Percentiles rank a stretch among this genome's conserved stretches.
Evolutionary conservation across 2,329 filamentous ascomycete species (phyloP).

Genomic region (Lecanicillium sp.): DNA sequence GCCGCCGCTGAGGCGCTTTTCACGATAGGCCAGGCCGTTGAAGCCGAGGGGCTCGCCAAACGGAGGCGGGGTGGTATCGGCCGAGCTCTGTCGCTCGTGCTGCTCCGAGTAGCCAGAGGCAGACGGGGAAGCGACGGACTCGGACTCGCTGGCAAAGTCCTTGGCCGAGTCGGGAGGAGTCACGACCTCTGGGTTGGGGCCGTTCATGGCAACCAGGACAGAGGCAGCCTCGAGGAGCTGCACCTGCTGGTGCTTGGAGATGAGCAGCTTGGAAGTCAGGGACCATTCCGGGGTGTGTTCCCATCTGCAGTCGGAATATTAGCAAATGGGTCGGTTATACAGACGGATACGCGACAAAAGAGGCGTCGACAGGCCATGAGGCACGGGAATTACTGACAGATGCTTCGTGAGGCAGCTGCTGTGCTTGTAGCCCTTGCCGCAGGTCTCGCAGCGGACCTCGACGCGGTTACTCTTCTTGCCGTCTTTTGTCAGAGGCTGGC

Average conservation of each 20-base stretch:
- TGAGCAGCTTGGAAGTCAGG: conserved; percentile 91
- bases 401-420: conserved; percentile 99
- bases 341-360: not conserved
- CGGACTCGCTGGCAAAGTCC: conserved; percentile 70
- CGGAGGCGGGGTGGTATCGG: conserved; percentile 88
- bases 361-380: conserved; percentile 27
- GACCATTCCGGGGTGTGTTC: conserved; percentile 99
- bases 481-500: conserved; percentile 73
- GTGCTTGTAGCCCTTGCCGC: conserved; percentile 99
- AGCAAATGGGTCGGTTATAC: not conserved
- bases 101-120: conserved; percentile 76
- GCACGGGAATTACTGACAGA: conserved; percentile 80
- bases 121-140: conserved; percentile 71
- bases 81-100: conserved; percentile 73
- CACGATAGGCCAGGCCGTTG: conserved; percentile 43
- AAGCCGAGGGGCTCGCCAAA: conserved; percentile 58
- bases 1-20: conserved; percentile 55
- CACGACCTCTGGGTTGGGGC: conserved; percentile 44
- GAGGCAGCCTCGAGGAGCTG: conserved; percentile 94
- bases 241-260: conserved; percentile 99
- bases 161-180: conserved; percentile 61
- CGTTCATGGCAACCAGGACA: conserved; percentile 89
- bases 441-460: conserved; percentile 94
- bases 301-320: conserved; percentile 60
- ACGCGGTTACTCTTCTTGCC: conserved; percentile 77